These are phyloP conservation scores for Annulohypoxylon stygium DNA, from an alignment of 495 filamentous ascomycete species.

Conservation along the genomic window DNA sequence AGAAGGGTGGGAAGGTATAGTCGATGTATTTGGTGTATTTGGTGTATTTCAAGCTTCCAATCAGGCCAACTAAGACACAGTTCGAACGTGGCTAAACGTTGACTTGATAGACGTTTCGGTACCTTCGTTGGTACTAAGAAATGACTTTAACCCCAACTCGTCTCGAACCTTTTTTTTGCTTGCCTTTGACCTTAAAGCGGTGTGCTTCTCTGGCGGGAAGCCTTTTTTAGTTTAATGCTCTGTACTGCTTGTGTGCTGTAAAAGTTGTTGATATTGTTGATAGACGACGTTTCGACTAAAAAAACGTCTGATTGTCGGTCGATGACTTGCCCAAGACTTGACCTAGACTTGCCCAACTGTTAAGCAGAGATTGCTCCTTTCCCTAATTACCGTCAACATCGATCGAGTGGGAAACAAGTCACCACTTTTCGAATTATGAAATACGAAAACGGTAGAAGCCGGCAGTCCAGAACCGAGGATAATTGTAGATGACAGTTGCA, in stretches of 20 bases:
- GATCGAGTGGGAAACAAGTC: slow-evolving; percentile 4
- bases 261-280: slow-evolving; percentile 23
- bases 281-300: slow-evolving; percentile 8
- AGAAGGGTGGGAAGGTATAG: slow-evolving; percentile 31
- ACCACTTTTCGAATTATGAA: slow-evolving; percentile 15
- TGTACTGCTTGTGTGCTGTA: not conserved
- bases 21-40: not conserved
- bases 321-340: slow-evolving; percentile 28
- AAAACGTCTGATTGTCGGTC: slow-evolving; percentile 41
- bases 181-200: slow-evolving; percentile 31
- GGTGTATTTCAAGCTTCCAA: not conserved
- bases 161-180: not conserved
- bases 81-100: slow-evolving; percentile 5
- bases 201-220: slow-evolving; percentile 17
- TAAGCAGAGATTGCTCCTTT: slow-evolving; percentile 10
- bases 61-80: not conserved
- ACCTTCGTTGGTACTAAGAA: slow-evolving; percentile 18
- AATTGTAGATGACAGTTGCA: slow-evolving; percentile 15
- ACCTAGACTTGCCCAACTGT: slow-evolving; percentile 35
- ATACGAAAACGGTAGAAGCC: slow-evolving; percentile 20
- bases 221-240: not conserved
- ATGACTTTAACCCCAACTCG: slow-evolving; percentile 23
- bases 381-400: not conserved
- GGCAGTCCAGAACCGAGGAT: slow-evolving; percentile 6
- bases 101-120: not conserved